These are phyloP conservation scores for Exophiala dermatitidis DNA, from an alignment of 2,329 filamentous ascomycete genomes.

Conservation along the genomic window DNA sequence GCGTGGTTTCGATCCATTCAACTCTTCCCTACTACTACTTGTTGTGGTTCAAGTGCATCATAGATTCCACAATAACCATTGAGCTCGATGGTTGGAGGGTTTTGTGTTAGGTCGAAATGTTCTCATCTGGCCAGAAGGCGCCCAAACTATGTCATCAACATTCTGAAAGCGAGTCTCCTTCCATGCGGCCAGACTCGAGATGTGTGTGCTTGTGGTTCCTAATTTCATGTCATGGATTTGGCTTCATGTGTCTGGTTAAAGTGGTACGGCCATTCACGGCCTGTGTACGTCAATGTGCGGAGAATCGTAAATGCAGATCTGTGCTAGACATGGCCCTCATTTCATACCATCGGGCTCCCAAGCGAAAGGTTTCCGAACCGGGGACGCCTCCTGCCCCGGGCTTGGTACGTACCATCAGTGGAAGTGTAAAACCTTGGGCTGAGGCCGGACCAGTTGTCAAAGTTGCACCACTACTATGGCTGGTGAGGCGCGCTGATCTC, in stretches of 20 bases:
- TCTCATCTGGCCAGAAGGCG: too few species aligned
- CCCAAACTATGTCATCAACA: too few species aligned
- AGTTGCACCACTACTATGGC: background rate
- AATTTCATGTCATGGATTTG: background rate
- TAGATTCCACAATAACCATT: too few species aligned
- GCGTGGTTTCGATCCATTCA: too few species aligned
- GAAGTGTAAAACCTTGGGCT: background rate
- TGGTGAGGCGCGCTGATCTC: background rate
- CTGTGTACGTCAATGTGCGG: constrained; percentile 1
- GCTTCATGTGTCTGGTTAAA: background rate
- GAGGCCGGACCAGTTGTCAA: constrained; percentile 1
- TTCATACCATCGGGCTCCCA: constrained; percentile 6
- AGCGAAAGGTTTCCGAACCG: constrained; percentile 7
- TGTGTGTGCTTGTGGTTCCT: background rate
- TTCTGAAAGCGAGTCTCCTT: too few species aligned
- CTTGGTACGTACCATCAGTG: background rate
- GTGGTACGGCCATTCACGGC: background rate
- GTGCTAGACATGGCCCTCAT: constrained; percentile 3
- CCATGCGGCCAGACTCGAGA: too few species aligned
- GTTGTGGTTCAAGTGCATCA: too few species aligned
- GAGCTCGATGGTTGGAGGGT: too few species aligned
- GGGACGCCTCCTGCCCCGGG: background rate
- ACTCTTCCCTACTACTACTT: too few species aligned
- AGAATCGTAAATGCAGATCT: constrained; percentile 13
- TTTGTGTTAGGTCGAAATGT: too few species aligned